phyloP scores from a whole-genome alignment of 164 flowering plant genomes.

The Vitis riparia region DNA sequence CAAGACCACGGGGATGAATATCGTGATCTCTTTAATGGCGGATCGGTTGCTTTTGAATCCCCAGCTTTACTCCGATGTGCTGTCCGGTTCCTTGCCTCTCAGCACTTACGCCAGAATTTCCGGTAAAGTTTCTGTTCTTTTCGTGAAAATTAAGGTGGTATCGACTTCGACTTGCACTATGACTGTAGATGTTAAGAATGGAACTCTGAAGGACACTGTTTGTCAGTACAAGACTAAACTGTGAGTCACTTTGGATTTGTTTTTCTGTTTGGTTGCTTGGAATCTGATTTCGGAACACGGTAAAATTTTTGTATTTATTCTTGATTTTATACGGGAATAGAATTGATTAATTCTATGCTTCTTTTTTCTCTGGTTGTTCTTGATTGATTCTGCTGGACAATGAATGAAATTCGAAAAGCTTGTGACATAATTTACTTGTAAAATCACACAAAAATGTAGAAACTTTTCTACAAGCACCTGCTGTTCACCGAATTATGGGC shows the following conservation, averaged over 20 bases:
- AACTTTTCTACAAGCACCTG: no score
- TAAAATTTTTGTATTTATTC: neutral
- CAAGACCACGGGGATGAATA: constrained; percentile 34
- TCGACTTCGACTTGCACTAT: constrained; percentile 57
- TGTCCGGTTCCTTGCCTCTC: constrained; percentile 31
- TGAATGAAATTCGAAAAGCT: no score
- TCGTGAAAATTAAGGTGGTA: constrained; percentile 49
- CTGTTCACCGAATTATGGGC: no score
- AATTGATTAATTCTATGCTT: no score
- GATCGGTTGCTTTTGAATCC: constrained; percentile 42
- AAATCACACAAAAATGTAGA: no score
- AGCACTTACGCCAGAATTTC: constrained; percentile 27
- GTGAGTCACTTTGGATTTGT: constrained; percentile 8
- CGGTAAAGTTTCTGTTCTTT: constrained; percentile 51
- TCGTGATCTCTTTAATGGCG: constrained; percentile 55
- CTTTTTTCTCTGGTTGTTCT: no score
- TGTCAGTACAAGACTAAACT: constrained; percentile 47
- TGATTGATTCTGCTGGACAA: no score
- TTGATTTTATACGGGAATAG: no score
- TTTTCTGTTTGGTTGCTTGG: neutral
- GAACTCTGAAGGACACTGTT: constrained; percentile 24
- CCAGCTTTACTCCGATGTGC: constrained; percentile 25
- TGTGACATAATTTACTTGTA: no score
- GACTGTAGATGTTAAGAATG: constrained; percentile 27
- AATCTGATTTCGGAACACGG: neutral